Base-by-base conservation (phyloP, 2,329 filamentous ascomycete genomes). In the Aureobasidium uvarum region DNA sequence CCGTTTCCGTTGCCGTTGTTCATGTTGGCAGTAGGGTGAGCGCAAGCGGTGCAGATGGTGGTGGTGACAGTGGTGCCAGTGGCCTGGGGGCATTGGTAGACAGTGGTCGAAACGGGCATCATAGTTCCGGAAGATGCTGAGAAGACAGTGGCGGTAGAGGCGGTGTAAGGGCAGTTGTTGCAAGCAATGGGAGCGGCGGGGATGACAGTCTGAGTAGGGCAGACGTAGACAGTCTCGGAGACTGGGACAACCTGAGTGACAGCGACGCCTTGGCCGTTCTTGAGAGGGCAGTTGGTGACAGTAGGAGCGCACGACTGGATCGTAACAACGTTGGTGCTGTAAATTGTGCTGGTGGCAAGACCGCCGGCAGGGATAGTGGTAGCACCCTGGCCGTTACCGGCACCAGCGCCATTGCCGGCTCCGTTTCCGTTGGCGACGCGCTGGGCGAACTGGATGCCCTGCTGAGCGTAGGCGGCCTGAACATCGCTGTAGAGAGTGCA, bases 311-410 rank as follows among this genome's bases (percentile, higher is more conserved):
- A 68, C 36, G 33, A 50, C 31, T 59, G 52, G 59, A 68, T 56
- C 55, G 67, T 68, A 45, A 64, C 59, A 25, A 68, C 60, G 38
- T 58, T 59, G 55, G 67, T 68, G 48, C 31, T 41, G 59, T 64
- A 68, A 41, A 62, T 55, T 54, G 67, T 68, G 38, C 65, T 56
- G 43, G 67, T 68, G 18, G 50, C 31, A 11, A 25, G 11, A n/a
- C 20, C 31, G n/a, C 55, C 64, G 14, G 65, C 58, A 33, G 65
- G 2, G 25, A 54, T 45, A n/a, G 65, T 48, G 18, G 31, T 36
- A 43, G 36, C 45, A 10, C 28, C 54, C 18, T 41, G 36, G 18
- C 45, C 45, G 16, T 31, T 36, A n/a, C 43, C 51, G 8, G n/a
- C 33, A 31, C 38, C 54, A 31, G 46, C 38, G 3, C 45, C 46